Conservation (phyloP, 2,329 filamentous ascomycete genomes). For the Trichoderma sp. region DNA sequence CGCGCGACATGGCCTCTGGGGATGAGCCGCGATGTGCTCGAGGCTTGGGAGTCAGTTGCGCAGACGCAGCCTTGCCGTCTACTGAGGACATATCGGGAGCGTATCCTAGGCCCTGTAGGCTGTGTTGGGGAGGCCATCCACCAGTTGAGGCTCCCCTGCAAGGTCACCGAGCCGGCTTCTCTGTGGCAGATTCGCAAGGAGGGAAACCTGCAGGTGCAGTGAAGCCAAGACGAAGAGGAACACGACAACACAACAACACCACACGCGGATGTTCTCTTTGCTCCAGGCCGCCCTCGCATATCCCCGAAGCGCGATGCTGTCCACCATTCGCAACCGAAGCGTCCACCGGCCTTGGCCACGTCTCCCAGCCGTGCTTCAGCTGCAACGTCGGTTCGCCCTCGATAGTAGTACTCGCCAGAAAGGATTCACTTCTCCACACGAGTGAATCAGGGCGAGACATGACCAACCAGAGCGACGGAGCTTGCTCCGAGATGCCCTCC, state of each 20-base stretch:
- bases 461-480: not conserved
- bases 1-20: slow-evolving; percentile 34
- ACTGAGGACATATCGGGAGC: slow-evolving; percentile 21
- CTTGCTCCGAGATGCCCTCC: not conserved
- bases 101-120: slow-evolving; percentile 15
- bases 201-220: slow-evolving; percentile 14
- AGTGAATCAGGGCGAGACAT: not conserved
- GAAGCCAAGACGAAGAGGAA: too few species aligned
- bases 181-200: slow-evolving; percentile 35
- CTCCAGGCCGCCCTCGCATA: not conserved
- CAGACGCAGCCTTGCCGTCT: slow-evolving; percentile 8
- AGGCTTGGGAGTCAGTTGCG: slow-evolving; percentile 21
- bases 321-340: too few species aligned
- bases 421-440: not conserved
- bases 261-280: not conserved
- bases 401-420: too few species aligned
- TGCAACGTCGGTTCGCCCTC: too few species aligned
- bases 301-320: too few species aligned
- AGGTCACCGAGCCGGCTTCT: slow-evolving; percentile 32
- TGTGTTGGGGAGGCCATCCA: slow-evolving; percentile 34
- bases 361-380: too few species aligned
- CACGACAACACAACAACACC: too few species aligned
- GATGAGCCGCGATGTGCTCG: slow-evolving; percentile 27
- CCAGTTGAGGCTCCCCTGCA: slow-evolving; percentile 30
- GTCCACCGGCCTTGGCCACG: too few species aligned